Evolutionary conservation across 2,329 filamentous ascomycete genomes (phyloP).

Genomic region (Aspergillus texensis): DNA sequence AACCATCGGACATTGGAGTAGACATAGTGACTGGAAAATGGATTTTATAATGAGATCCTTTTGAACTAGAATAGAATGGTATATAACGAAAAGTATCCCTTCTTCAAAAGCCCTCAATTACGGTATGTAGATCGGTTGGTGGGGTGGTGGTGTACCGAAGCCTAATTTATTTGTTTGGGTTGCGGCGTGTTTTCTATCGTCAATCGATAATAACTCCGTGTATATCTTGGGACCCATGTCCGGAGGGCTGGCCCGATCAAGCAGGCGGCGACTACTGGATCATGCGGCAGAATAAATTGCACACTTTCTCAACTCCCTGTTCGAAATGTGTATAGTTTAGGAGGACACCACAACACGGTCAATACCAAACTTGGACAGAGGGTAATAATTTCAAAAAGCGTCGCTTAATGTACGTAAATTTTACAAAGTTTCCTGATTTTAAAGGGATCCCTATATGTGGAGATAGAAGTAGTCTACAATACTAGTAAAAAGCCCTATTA

Average conservation of each 20-base stretch:
- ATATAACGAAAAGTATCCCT: not conserved
- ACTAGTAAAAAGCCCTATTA: too few species aligned
- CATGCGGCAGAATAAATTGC: not conserved
- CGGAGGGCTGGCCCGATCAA: not conserved
- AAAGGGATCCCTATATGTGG: too few species aligned
- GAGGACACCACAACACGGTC: not conserved
- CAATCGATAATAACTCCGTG: too few species aligned
- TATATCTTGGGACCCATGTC: not conserved
- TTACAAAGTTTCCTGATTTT: accelerated
- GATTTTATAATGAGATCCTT: not conserved
- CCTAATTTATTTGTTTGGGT: not conserved
- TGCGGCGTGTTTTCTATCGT: not conserved
- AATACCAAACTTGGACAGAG: not conserved
- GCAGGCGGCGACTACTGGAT: not conserved
- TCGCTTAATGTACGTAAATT: not conserved
- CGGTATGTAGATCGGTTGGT: not conserved
- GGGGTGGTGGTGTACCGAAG: not conserved
- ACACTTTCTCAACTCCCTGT: not conserved
- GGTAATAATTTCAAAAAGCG: accelerated
- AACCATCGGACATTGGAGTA: slow-evolving; percentile 6
- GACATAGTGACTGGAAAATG: slow-evolving; percentile 1
- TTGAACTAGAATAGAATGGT: not conserved
- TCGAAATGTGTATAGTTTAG: not conserved
- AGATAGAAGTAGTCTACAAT: too few species aligned
- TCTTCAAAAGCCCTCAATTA: not conserved